Base-by-base conservation (phyloP, 257 asterid genomes). In the Rubia yunnanensis region DNA sequence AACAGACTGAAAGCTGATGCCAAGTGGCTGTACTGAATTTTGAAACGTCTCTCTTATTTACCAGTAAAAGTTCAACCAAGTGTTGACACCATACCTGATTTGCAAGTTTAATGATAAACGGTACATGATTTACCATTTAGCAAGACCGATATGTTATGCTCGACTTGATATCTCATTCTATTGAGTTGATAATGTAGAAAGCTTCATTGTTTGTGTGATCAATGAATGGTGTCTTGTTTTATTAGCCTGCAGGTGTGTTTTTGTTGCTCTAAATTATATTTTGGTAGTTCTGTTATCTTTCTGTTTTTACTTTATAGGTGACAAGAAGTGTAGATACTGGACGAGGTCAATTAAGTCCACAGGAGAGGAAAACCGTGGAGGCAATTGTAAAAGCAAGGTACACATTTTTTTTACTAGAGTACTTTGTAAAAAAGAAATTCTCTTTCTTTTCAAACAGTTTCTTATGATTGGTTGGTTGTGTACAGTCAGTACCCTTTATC, bases 331-430 rank as follows among this genome's bases (percentile, higher is more conserved):
- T 89, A 35, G 98, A 89, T 76, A 89, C 98, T 50, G 78, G 34
- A 17, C 77, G 73, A 69, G 95, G 91, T 26, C 91, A 89, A 72
- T 78, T 92, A 72, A 89, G 98, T 71, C 82, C 95, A 52, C 98
- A 92, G 74, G 97, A 92, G 81, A 87, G 48, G 88, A 89, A 69
- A 80, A 92, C 98, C 1, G 96, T 92, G 14, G 97, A 92, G 15
- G 97, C 98, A 69, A 92, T 92, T 70, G 97, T 92, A 52, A 84
- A 85, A 83, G 98, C 98, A 31, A 92, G 98, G 98, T 89, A 72
- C 64, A 48, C 64, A 11, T 14, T 3, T 15, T 41, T 14, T 9
- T 41, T 41, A 7, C n/a, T 41, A 41, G 9, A 36, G 32, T 58
- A 34, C 11, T 27, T 64, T 32, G 27, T 55, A n/a, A 31, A 13